A percentile compares a stretch with the other conserved stretches of the same genome.
Evolutionary conservation across 169 alveolate species (phyloP).

Genomic region (Eimeria acervulina): DNA sequence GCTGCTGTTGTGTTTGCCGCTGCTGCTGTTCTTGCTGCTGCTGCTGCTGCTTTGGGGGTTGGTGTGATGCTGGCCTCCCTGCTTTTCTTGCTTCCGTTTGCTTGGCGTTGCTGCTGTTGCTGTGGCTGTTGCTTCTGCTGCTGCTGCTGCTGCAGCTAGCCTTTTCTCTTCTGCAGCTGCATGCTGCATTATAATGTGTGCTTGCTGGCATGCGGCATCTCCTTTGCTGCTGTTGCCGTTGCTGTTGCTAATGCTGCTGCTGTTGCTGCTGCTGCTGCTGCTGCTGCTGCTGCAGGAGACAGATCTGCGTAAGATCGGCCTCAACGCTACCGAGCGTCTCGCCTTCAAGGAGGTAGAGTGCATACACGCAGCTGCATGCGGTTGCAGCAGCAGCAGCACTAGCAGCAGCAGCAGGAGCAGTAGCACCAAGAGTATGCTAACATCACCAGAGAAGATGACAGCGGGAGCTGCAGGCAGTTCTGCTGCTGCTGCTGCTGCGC

Average conservation of each 20-base stretch:
- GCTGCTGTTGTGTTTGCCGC: not conserved
- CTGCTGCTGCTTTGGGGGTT: not conserved
- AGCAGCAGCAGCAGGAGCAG: slow-evolving; percentile 4
- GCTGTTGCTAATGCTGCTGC: slow-evolving; percentile 14
- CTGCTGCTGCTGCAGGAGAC: slow-evolving; percentile 23
- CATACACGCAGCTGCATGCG: not conserved
- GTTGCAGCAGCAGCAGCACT: not conserved
- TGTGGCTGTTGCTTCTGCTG: not conserved
- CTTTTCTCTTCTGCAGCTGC: not conserved
- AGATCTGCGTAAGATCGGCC: slow-evolving; percentile 7
- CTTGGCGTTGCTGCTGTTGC: not conserved
- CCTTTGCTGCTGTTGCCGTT: slow-evolving; percentile 2
- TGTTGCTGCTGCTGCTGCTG: slow-evolving; percentile 18
- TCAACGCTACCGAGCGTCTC: slow-evolving; percentile 4
- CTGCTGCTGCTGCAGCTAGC: too few species aligned
- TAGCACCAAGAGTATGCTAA: not conserved
- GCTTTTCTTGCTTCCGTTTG: not conserved
- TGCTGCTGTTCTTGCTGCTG: not conserved
- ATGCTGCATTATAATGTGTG: not conserved
- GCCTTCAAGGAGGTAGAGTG: slow-evolving; percentile 1
- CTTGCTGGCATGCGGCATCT: not conserved
- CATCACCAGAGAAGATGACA: not conserved
- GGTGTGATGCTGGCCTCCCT: not conserved
- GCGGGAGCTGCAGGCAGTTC: not conserved
- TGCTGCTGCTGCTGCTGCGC: not conserved